A percentile compares a stretch with the other conserved stretches of the same genome.
Evolutionary conservation across 2,329 filamentous ascomycete species (phyloP).

Genomic region (Colletotrichum incanum): DNA sequence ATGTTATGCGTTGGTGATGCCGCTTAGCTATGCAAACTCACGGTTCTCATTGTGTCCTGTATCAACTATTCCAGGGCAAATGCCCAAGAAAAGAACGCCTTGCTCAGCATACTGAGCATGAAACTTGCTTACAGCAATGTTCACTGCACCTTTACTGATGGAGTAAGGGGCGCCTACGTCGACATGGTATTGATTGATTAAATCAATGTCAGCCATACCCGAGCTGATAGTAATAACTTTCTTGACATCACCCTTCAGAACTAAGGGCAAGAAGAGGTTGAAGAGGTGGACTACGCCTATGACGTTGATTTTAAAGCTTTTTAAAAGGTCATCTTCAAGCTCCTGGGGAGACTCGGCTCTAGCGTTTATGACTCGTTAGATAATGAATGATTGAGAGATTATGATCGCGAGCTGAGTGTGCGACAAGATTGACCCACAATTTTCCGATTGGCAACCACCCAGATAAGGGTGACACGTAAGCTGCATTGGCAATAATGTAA

Average conservation of each 20-base stretch:
- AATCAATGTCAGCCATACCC: constrained; percentile 64
- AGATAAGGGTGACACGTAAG: background rate
- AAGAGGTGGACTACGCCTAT: constrained; percentile 67
- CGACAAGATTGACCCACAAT: background rate
- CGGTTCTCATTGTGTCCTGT: constrained; percentile 51
- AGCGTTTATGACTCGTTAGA: too few relatives aligned
- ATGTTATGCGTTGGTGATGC: background rate
- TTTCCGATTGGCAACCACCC: background rate
- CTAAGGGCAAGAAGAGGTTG: constrained; percentile 67
- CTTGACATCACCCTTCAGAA: constrained; percentile 65
- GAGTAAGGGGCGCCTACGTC: constrained; percentile 58
- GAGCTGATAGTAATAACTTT: constrained; percentile 69
- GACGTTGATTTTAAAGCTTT: constrained; percentile 63
- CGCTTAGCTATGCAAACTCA: constrained; percentile 37
- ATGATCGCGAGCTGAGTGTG: background rate
- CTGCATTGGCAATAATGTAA: background rate
- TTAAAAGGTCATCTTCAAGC: constrained; percentile 13
- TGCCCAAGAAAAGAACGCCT: constrained; percentile 66
- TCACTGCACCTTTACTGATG: constrained; percentile 67
- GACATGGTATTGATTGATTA: constrained; percentile 57
- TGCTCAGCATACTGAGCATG: constrained; percentile 63
- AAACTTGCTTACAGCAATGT: constrained; percentile 68
- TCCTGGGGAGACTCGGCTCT: constrained; percentile 9
- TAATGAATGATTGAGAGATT: background rate
- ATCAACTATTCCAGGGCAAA: constrained; percentile 69